Conservation (phyloP, 352 stramenopile species). For the Phytophthora pseudosyringae region DNA sequence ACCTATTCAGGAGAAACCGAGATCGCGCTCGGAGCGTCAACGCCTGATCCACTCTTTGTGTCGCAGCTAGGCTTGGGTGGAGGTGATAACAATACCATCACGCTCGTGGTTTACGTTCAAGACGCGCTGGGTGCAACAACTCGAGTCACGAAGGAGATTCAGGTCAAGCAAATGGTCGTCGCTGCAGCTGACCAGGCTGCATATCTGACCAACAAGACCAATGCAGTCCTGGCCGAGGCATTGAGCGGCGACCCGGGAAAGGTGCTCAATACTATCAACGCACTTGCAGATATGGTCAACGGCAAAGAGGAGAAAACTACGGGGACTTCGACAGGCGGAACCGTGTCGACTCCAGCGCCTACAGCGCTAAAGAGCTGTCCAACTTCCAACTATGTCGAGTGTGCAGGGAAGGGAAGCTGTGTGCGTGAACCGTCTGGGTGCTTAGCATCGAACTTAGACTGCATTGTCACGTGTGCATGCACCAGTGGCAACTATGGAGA, state of each 20-base stretch:
- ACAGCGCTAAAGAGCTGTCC: constrained; percentile 60
- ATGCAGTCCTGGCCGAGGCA: constrained; percentile 52
- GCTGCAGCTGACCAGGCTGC: constrained; percentile 48
- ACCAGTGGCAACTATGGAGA: constrained; percentile 57
- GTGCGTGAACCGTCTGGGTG: constrained; percentile 50
- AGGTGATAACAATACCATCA: constrained; percentile 66
- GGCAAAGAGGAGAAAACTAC: constrained; percentile 46
- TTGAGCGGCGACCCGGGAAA: constrained; percentile 62
- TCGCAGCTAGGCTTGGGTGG: constrained; percentile 63
- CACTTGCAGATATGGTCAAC: constrained; percentile 71
- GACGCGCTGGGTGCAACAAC: constrained; percentile 59
- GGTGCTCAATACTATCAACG: constrained; percentile 69
- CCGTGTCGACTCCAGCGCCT: constrained; percentile 22
- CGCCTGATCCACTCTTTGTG: constrained; percentile 55
- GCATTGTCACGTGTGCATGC: constrained; percentile 59
- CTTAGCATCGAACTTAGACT: constrained; percentile 56
- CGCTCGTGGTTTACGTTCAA: constrained; percentile 66
- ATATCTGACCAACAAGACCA: constrained; percentile 66
- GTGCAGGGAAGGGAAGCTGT: constrained; percentile 56
- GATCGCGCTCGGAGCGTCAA: constrained; percentile 59
- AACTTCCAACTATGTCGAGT: constrained; percentile 46
- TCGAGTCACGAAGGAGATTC: constrained; percentile 56
- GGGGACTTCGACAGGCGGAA: constrained; percentile 21
- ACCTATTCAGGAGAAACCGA: constrained; percentile 55
- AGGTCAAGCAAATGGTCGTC: constrained; percentile 53